Evolutionary conservation across 2,329 filamentous ascomycete species (phyloP).

Genomic region (Chaetomium sp.): DNA sequence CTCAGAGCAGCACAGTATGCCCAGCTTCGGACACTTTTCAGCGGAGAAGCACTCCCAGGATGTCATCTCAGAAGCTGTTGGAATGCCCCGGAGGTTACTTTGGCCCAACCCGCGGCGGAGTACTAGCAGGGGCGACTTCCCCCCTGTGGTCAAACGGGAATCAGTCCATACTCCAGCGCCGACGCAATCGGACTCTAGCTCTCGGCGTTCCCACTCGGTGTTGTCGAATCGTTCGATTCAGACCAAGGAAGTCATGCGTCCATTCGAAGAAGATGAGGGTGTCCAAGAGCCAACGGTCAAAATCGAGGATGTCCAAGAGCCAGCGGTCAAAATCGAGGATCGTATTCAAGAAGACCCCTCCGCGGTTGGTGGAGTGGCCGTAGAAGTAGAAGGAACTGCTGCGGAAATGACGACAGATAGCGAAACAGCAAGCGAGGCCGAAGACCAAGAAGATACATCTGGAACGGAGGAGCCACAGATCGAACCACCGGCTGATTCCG

Average conservation of each 20-base stretch:
- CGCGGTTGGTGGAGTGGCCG: neutral
- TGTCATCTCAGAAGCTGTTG: slow-evolving; percentile 7
- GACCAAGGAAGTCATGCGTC: neutral
- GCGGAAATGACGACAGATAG: neutral
- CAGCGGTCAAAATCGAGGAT: neutral
- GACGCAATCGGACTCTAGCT: neutral
- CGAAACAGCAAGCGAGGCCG: slow-evolving; percentile 13
- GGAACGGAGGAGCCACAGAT: neutral
- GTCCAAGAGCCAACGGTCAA: neutral
- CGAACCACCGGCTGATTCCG: neutral
- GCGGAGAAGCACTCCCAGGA: slow-evolving; percentile 28
- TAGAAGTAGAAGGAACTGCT: neutral
- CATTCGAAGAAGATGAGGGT: neutral
- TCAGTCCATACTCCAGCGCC: neutral
- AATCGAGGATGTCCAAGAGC: too few relatives aligned
- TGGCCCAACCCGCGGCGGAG: slow-evolving; percentile 29
- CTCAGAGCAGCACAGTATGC: slow-evolving; percentile 14
- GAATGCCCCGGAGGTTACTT: slow-evolving; percentile 29
- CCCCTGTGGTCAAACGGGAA: neutral
- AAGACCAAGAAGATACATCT: slow-evolving; percentile 6
- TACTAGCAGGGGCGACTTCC: neutral
- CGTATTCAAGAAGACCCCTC: neutral
- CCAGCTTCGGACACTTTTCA: slow-evolving; percentile 28
- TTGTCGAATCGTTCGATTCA: neutral
- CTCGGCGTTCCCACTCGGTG: neutral